Evolutionary conservation across 345 rosid genomes (phyloP).

Genomic region (Gossypium turneri): DNA sequence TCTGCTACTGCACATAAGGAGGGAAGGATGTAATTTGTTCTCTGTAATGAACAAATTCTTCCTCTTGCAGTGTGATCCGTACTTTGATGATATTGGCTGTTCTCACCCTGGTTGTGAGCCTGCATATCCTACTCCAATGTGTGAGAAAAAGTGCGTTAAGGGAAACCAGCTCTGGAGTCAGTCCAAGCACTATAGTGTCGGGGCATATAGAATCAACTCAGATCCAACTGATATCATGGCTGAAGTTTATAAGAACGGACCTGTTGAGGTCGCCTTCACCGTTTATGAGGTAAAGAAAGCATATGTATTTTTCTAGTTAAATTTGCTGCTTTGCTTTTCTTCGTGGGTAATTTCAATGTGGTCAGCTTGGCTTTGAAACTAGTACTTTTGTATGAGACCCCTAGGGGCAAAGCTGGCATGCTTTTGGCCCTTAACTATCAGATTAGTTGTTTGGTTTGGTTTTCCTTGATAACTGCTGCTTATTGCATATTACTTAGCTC

Average conservation of each 20-base stretch:
- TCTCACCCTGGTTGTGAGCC: conserved; percentile 99
- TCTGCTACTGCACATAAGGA: background rate
- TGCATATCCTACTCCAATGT: conserved; percentile 74
- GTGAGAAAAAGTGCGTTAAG: conserved; percentile 63
- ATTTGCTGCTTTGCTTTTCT: conserved; percentile 2
- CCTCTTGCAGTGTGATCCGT: conserved; percentile 75
- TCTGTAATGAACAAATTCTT: background rate
- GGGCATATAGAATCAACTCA: conserved; percentile 64
- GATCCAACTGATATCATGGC: conserved; percentile 75
- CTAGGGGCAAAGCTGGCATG: background rate
- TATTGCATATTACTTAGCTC: conserved; percentile 1
- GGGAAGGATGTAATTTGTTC: background rate
- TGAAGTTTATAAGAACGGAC: conserved; percentile 82
- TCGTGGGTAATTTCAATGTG: background rate
- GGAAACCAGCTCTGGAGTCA: conserved; percentile 66
- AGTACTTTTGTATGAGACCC: background rate
- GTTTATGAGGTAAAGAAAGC: conserved; percentile 71
- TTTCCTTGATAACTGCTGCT: background rate
- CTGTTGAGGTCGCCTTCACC: conserved; percentile 86
- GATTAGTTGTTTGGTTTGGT: background rate
- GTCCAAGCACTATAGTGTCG: conserved; percentile 75
- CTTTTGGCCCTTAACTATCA: background rate
- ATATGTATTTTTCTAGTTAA: background rate
- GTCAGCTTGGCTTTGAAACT: background rate
- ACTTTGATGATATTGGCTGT: conserved; percentile 82